Evolutionary conservation across 2,329 filamentous ascomycete species (phyloP).

Genomic region (Rutstroemia sp.): DNA sequence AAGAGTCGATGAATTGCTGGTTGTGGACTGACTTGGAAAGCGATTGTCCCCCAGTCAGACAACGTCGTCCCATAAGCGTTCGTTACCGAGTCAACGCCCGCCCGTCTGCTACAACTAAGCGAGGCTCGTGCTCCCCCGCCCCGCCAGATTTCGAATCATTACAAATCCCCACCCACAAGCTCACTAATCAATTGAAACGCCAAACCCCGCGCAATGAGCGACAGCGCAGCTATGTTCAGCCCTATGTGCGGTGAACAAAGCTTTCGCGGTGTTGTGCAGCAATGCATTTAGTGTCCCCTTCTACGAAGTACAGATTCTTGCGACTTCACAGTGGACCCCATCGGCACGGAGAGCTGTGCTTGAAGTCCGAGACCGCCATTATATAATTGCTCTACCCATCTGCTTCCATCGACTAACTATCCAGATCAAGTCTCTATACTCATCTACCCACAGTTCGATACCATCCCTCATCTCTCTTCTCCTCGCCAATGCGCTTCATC

Average conservation of each 20-base stretch:
- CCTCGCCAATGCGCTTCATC: not conserved
- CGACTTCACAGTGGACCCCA: too few relatives aligned
- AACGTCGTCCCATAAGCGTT: too few relatives aligned
- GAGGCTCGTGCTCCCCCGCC: not conserved
- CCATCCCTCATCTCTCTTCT: not conserved
- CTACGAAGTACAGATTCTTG: not conserved
- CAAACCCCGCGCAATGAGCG: not conserved
- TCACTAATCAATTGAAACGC: not conserved
- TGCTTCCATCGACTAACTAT: not conserved
- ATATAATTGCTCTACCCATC: not conserved
- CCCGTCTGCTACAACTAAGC: not conserved
- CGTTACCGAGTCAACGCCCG: not conserved
- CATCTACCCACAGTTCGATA: not conserved
- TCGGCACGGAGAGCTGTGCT: not conserved
- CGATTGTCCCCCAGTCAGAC: too few relatives aligned
- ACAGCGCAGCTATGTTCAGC: not conserved
- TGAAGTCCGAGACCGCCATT: not conserved
- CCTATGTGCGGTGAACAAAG: not conserved
- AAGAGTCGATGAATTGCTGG: too few relatives aligned
- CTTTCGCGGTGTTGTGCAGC: not conserved
- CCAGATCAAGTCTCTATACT: not conserved
- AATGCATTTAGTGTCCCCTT: not conserved
- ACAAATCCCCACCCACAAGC: not conserved
- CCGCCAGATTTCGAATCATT: not conserved
- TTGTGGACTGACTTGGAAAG: too few relatives aligned